Percentiles rank a stretch among this genome's conserved stretches.
phyloP scores from a whole-genome alignment of 2,329 filamentous ascomycete genomes.

The Aureobasidium sp. region DNA sequence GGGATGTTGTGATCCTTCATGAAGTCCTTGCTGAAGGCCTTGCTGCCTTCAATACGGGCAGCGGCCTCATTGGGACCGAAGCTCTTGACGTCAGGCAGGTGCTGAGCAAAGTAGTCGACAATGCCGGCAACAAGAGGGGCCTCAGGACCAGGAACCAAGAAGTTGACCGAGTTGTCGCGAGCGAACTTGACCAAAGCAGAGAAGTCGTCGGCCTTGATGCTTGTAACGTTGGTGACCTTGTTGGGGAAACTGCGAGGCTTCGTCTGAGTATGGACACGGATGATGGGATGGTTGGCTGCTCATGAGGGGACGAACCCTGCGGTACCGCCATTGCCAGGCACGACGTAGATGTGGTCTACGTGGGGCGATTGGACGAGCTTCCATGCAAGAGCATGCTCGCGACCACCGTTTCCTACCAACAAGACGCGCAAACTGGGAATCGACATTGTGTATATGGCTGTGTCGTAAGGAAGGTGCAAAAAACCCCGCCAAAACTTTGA shows the following conservation, averaged over 20 bases:
- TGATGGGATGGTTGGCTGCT: neutral
- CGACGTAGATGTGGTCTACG: constrained; percentile 63
- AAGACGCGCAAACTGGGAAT: constrained; percentile 54
- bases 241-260: constrained; percentile 19
- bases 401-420: constrained; percentile 85
- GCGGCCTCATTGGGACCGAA: constrained; percentile 83
- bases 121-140: constrained; percentile 89
- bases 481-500: neutral
- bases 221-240: constrained; percentile 50
- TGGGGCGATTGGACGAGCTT: constrained; percentile 75
- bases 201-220: constrained; percentile 69
- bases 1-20: constrained; percentile 88
- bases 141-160: constrained; percentile 86
- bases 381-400: constrained; percentile 92
- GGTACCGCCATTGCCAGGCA: constrained; percentile 81
- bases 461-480: neutral
- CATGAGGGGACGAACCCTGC: constrained; percentile 32
- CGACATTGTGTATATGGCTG: constrained; percentile 15
- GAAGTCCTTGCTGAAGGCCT: constrained; percentile 96
- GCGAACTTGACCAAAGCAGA: constrained; percentile 67
- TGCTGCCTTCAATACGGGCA: constrained; percentile 88
- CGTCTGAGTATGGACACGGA: constrained; percentile 2
- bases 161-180: constrained; percentile 61
- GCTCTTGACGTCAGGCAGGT: constrained; percentile 51
- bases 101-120: constrained; percentile 63